Base-by-base conservation (phyloP, 23 red algal genomes). In the Chondrus crispus region DNA sequence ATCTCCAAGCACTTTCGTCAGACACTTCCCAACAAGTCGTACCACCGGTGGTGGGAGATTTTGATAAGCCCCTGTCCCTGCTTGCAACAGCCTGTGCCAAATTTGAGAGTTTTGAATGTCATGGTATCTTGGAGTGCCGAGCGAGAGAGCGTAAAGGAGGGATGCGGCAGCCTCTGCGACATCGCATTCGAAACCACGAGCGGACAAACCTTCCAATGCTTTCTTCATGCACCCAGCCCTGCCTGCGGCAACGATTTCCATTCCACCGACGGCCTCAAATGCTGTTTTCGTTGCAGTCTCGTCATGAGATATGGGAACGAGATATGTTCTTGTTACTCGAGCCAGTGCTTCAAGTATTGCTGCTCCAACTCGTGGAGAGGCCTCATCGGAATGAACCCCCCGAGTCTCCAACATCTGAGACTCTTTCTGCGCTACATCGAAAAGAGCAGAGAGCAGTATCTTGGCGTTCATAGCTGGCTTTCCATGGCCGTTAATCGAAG, bases 1-100 rank as follows among this genome's bases (percentile, higher is more conserved):
- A 77, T 77, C 71, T 8, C 71, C 71, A 7, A 77, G 71, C n/a
- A 77, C 71, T 20, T 39, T 9, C 43, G 71, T 77, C 10, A 77
- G 44, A 13, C 29, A 77, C 43, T 48, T 77, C 43, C 71, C 71
- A 77, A 77, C 71, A 47, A n/a, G 38, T 35, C 38, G 71, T 26
- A 77, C 71, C 29, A 37, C 71, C 44, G 32, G n/a, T 38, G 71
- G 26, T 14, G 71, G 71, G 26, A 77, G 44, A 9, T 26, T 77
- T 38, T 77, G 71, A 44, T 46, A 77, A 38, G 71, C 71, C 20
- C 38, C 26, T 14, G 44, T 26, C 10, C 71, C 71, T 20, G 71
- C 71, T n/a, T 20, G 71, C 8, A 77, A 37, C 12, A 77, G 19
- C 11, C n/a, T 42, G n/a, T 77, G 71, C 71, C 71, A 77, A 10